phyloP scores from a whole-genome alignment of 495 filamentous ascomycete species.

The Tuber indicum region DNA sequence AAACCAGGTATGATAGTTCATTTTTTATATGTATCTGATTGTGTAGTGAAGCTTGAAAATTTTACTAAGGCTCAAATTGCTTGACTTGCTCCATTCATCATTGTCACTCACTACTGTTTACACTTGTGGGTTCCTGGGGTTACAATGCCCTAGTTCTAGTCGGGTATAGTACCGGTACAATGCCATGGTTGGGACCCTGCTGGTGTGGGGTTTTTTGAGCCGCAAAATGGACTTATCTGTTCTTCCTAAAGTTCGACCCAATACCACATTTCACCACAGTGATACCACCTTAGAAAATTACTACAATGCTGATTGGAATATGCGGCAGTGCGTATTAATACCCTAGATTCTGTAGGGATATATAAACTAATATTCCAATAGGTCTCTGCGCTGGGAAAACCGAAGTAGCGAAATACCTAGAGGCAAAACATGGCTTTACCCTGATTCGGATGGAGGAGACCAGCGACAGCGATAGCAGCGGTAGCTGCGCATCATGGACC shows the following conservation, averaged over 20 bases:
- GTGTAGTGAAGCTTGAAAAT: no score
- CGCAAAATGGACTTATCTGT: not conserved
- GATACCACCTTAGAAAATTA: not conserved
- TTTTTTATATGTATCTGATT: no score
- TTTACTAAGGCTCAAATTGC: no score
- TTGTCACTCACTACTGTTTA: no score
- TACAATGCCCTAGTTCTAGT: no score
- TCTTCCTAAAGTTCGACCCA: not conserved
- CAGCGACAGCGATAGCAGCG: conserved; percentile 27
- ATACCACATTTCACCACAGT: conserved; percentile 4
- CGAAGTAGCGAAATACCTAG: conserved; percentile 75
- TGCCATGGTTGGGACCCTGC: not conserved
- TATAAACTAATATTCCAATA: conserved; percentile 45
- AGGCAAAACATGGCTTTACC: conserved; percentile 67
- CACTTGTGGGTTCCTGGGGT: no score
- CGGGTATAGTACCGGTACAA: no score
- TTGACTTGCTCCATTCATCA: no score
- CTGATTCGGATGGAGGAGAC: conserved; percentile 47
- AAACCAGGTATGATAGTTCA: no score
- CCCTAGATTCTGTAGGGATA: conserved; percentile 10
- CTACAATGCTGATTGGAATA: conserved; percentile 78
- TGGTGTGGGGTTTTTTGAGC: not conserved
- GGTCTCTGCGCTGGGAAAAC: conserved; percentile 87
- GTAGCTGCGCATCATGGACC: conserved; percentile 16
- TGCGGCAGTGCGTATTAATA: conserved; percentile 64